Conservation (phyloP, 768 basidiomycete species). For the Arthromyces matolae region DNA sequence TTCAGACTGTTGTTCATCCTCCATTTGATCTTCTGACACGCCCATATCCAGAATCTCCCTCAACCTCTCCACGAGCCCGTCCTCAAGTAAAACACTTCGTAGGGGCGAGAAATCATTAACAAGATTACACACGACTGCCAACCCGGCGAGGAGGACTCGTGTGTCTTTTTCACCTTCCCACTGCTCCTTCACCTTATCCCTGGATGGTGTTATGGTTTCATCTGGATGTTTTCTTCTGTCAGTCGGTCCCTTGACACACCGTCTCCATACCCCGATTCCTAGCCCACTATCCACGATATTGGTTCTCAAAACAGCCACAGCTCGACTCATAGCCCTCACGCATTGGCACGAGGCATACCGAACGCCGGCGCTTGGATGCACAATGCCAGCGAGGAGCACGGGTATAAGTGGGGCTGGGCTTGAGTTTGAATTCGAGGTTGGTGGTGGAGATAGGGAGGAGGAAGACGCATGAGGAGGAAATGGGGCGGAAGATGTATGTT, state of each 20-base stretch:
- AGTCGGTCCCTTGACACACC: constrained; percentile 29
- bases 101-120: constrained; percentile 83
- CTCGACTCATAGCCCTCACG: constrained; percentile 74
- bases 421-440: constrained; percentile 34
- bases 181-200: background rate
- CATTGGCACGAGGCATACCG: constrained; percentile 87
- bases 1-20: no score
- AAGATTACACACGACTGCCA: constrained; percentile 79
- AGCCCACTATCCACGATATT: constrained; percentile 81
- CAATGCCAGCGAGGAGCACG: constrained; percentile 48
- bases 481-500: no score
- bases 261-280: constrained; percentile 63
- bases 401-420: constrained; percentile 38
- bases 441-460: constrained; percentile 32
- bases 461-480: constrained; percentile 50
- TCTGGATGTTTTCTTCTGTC: constrained; percentile 2
- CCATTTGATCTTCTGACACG: no score
- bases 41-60: constrained; percentile 54
- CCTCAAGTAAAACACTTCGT: constrained; percentile 56
- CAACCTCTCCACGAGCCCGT: constrained; percentile 64
- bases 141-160: constrained; percentile 66
- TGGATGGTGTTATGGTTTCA: background rate
- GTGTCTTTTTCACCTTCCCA: constrained; percentile 47
- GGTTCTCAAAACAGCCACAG: constrained; percentile 77
- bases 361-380: constrained; percentile 66